Conservation (phyloP, 1,139 yeast species). For the Yamadazyma siamensis region DNA sequence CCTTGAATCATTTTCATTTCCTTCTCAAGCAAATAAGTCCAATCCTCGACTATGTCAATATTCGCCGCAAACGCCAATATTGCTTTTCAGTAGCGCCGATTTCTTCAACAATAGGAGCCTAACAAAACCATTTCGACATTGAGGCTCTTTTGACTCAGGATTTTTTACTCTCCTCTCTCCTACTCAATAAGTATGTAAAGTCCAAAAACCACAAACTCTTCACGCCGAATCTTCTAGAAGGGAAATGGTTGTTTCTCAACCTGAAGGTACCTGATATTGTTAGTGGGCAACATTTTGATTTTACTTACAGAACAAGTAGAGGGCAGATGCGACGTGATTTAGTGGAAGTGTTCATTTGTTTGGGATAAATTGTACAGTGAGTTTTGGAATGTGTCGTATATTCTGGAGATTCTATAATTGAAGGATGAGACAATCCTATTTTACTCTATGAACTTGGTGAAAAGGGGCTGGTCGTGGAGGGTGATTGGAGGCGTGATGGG, state of each 20-base stretch:
- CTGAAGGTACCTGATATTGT: too few relatives aligned
- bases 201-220: slow-evolving; percentile 1
- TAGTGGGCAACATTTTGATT: not conserved
- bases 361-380: too few relatives aligned
- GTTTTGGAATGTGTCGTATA: too few relatives aligned
- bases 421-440: too few relatives aligned
- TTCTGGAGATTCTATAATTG: too few relatives aligned
- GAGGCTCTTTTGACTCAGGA: not conserved
- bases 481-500: slow-evolving; percentile 1
- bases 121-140: not conserved
- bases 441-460: slow-evolving; percentile 5
- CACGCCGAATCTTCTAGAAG: not conserved
- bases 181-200: not conserved
- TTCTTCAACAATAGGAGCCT: too few relatives aligned
- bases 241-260: not conserved
- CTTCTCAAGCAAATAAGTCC: slow-evolving; percentile 1
- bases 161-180: not conserved
- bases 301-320: too few relatives aligned
- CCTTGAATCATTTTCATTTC: slow-evolving; percentile 1
- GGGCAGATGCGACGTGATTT: too few relatives aligned
- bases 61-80: not conserved
- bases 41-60: not conserved
- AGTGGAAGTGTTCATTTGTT: too few relatives aligned
- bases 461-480: slow-evolving; percentile 5
- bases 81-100: not conserved